These are phyloP conservation scores for Pholiota molesta DNA, from an alignment of 768 basidiomycete genomes.

Conservation along the genomic window DNA sequence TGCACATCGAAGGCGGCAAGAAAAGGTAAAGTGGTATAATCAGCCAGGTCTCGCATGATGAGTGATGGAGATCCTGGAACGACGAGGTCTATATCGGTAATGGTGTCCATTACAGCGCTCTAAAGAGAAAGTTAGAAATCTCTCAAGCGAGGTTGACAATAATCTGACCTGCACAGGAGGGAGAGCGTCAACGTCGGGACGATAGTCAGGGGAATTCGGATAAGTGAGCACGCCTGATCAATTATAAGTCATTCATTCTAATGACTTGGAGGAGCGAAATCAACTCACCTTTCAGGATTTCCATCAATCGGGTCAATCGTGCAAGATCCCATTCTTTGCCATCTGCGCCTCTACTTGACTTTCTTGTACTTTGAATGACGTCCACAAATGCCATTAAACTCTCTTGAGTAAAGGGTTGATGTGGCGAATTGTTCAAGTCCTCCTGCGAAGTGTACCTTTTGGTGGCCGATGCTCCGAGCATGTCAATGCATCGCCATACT, in stretches of 20 bases:
- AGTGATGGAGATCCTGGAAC: slow-evolving; percentile 67
- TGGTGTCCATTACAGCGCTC: slow-evolving; percentile 71
- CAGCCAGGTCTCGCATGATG: slow-evolving; percentile 81
- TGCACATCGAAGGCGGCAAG: slow-evolving; percentile 72
- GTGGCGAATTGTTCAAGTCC: slow-evolving; percentile 25
- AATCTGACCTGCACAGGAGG: slow-evolving; percentile 72
- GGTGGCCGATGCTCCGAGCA: slow-evolving; percentile 54
- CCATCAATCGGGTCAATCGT: slow-evolving; percentile 69
- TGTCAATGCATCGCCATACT: slow-evolving; percentile 72
- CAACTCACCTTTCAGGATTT: slow-evolving; percentile 69
- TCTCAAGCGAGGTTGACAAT: neutral
- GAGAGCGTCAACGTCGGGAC: slow-evolving; percentile 84
- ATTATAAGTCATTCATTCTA: slow-evolving; percentile 1
- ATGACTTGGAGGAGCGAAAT: neutral
- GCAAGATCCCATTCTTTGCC: slow-evolving; percentile 67
- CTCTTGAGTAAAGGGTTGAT: slow-evolving; percentile 76
- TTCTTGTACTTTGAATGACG: slow-evolving; percentile 63
- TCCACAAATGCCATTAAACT: slow-evolving; percentile 82
- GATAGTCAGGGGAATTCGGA: slow-evolving; percentile 79
- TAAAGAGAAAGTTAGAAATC: slow-evolving; percentile 33
- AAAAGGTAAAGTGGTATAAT: slow-evolving; percentile 88
- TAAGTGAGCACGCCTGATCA: slow-evolving; percentile 75
- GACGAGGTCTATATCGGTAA: slow-evolving; percentile 68
- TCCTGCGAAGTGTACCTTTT: slow-evolving; percentile 23
- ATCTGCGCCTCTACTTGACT: slow-evolving; percentile 48